phyloP scores from a whole-genome alignment of 2,329 filamentous ascomycete species.

The Penicillium occitanis region DNA sequence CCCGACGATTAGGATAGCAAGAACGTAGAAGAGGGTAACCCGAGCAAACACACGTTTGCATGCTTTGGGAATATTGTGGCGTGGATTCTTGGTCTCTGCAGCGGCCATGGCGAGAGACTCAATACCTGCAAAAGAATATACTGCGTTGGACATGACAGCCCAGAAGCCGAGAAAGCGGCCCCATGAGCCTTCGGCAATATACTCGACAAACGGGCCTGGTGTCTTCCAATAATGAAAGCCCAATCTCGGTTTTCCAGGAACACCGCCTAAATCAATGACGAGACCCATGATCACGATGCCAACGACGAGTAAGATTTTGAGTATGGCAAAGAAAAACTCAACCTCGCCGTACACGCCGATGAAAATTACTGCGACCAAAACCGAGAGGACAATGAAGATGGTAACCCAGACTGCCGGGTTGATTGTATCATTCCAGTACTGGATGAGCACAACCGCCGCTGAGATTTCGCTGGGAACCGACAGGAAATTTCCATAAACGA shows the following conservation, averaged over 20 bases:
- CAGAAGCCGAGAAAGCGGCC: slow-evolving; percentile 66
- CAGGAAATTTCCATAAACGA: slow-evolving; percentile 47
- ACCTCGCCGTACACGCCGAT: slow-evolving; percentile 73
- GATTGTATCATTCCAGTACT: slow-evolving; percentile 44
- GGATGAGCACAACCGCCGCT: slow-evolving; percentile 48
- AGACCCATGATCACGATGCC: slow-evolving; percentile 77
- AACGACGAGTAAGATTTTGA: slow-evolving; percentile 74
- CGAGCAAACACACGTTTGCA: slow-evolving; percentile 23
- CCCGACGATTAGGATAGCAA: slow-evolving; percentile 22
- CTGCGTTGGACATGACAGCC: slow-evolving; percentile 48
- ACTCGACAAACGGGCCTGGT: slow-evolving; percentile 67
- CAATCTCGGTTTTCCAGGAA: slow-evolving; percentile 66
- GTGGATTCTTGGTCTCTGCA: slow-evolving; percentile 59
- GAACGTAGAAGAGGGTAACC: slow-evolving; percentile 21
- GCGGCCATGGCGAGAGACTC: slow-evolving; percentile 78
- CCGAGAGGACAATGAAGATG: slow-evolving; percentile 70
- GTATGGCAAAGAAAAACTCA: slow-evolving; percentile 74
- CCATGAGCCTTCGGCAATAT: slow-evolving; percentile 55
- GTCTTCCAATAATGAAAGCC: slow-evolving; percentile 70
- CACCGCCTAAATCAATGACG: slow-evolving; percentile 68
- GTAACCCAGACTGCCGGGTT: slow-evolving; percentile 66
- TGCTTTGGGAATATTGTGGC: slow-evolving; percentile 22
- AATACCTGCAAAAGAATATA: slow-evolving; percentile 56
- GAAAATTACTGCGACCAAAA: slow-evolving; percentile 69
- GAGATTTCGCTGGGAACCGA: slow-evolving; percentile 49